Evolutionary conservation across 192 early-diverging fungal species (phyloP).

Genomic region (Chytriomyces sp.): DNA sequence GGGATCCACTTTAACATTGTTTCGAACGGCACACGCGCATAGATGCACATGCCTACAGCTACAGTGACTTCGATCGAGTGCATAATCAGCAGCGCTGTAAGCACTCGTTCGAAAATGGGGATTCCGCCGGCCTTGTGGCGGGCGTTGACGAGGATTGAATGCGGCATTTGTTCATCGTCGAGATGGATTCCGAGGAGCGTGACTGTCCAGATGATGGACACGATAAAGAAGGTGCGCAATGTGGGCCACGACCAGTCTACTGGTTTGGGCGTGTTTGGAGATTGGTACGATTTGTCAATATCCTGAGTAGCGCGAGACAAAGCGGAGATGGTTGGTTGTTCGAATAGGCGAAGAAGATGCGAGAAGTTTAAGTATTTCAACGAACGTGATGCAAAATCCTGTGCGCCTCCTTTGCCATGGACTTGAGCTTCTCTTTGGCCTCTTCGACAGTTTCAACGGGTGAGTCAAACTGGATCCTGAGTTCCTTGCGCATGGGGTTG

Average conservation of each 20-base stretch:
- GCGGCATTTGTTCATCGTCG: slow-evolving; percentile 32
- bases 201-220: slow-evolving; percentile 18
- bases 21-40: slow-evolving; percentile 21
- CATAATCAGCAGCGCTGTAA: slow-evolving; percentile 24
- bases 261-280: slow-evolving; percentile 8
- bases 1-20: slow-evolving; percentile 26
- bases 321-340: no score
- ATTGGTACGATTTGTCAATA: slow-evolving; percentile 34
- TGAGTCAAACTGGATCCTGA: slow-evolving; percentile 24
- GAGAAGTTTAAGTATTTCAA: neutral
- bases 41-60: slow-evolving; percentile 26
- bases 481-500: slow-evolving; percentile 13
- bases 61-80: slow-evolving; percentile 24
- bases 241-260: slow-evolving; percentile 20
- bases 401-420: slow-evolving; percentile 34
- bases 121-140: slow-evolving; percentile 11
- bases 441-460: slow-evolving; percentile 17
- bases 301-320: no score
- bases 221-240: neutral
- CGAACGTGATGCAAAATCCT: slow-evolving; percentile 30
- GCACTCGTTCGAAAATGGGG: slow-evolving; percentile 1
- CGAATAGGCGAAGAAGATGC: no score
- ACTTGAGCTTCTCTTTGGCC: slow-evolving; percentile 16
- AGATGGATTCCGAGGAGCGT: slow-evolving; percentile 1
- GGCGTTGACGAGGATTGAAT: neutral